Base-by-base conservation (phyloP, 2,329 filamentous ascomycete species). In the Daldinia sp. region DNA sequence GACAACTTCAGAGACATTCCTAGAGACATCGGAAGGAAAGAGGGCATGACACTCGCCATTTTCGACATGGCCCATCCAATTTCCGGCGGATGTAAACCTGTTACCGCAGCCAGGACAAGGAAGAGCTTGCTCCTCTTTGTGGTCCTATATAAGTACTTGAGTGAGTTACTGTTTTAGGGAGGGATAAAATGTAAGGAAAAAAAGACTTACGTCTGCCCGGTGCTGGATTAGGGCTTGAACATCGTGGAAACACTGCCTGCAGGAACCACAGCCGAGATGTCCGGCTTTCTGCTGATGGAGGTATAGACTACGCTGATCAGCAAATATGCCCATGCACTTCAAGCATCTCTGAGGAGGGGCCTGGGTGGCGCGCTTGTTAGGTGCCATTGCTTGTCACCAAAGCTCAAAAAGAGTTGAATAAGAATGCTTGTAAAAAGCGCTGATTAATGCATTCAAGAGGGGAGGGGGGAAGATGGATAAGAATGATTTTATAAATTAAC, bases 21-120 rank as follows among this genome's bases (percentile, higher is more conserved):
- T 65, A 7, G 79, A 76, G 12, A 86, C 67, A 1, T 78, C 69
- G 0, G 67, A 63, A 2, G 73, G 74, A 28, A 70, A 75, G 63
- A 88, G 79, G 0, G 41, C 58, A 1, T 64, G 30, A 67, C 86
- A 88, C 1, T 79, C 60, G 26, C 78, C 73, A 1, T 70, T 69
- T 73, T 88, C 84, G 3, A 88, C 78, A 56, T 88, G 86, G 0
- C 65, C 41, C 59, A 87, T 79, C 39, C 86, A 79, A 0, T 57
- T 68, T 0, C 79, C 77, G 0, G 82, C 75, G 0, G 79, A 77
- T 0, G 35, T 53, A 62, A 85, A 87, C 0, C 75, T 75, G 1
- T 72, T 65, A 0, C 73, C 57, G 65, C 86, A 88, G 28, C 82
- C 85, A 0, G 84, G 84, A 54, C 86, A 88, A 2, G 69, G 53